These are phyloP conservation scores for Zalaria obscura DNA, from an alignment of 2,329 filamentous ascomycete species.

Conservation along the genomic window DNA sequence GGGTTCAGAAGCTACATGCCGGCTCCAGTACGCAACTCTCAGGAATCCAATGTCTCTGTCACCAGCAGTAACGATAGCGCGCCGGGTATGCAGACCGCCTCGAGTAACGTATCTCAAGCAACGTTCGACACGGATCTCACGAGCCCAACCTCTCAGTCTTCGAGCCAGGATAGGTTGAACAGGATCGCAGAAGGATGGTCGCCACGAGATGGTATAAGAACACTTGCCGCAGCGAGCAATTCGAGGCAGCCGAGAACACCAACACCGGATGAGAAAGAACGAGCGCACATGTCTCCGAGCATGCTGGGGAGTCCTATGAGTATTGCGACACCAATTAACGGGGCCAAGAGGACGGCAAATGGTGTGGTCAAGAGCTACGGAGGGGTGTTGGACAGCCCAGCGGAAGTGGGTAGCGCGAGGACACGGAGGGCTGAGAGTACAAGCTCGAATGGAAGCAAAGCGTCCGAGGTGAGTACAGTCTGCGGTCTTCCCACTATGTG, in stretches of 20 bases:
- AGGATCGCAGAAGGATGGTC: neutral
- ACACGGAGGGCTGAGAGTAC: conserved; percentile 63
- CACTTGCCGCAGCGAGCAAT: neutral
- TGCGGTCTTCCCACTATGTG: neutral
- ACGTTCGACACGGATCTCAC: neutral
- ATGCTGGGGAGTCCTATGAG: conserved; percentile 25
- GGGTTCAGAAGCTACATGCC: no score
- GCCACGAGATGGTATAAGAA: neutral
- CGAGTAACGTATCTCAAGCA: neutral
- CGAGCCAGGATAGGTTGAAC: neutral
- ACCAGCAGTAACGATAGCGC: neutral
- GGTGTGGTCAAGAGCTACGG: conserved; percentile 52
- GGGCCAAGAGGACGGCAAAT: conserved; percentile 64
- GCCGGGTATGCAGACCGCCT: neutral
- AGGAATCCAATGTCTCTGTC: neutral
- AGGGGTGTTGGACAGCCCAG: conserved; percentile 12
- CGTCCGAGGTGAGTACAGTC: conserved; percentile 56
- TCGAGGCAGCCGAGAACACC: neutral
- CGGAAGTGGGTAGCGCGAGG: conserved; percentile 22
- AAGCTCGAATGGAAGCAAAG: conserved; percentile 52
- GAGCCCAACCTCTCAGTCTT: neutral
- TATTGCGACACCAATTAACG: conserved; percentile 26
- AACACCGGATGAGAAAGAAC: neutral
- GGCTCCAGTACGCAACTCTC: neutral
- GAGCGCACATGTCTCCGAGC: neutral